Evolutionary conservation across 2,329 filamentous ascomycete species (phyloP), one percentile per base, ranked within the genome.

Genomic region (Pseudogymnoascus sp.): DNA sequence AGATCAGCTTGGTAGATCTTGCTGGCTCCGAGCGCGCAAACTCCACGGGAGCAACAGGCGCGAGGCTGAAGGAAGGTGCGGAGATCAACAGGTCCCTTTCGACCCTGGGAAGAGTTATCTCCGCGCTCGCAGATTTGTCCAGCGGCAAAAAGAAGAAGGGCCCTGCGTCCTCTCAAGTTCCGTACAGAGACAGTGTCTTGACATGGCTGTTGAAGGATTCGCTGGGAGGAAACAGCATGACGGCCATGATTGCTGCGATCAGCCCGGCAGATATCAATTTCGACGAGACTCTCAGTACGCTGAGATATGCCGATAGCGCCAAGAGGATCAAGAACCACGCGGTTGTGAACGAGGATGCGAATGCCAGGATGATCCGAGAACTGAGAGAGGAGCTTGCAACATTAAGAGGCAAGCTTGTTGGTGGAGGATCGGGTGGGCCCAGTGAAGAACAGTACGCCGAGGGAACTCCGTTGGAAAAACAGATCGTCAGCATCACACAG

Each of bases 321-420:
- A 99, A 99, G 79, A 88, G 95, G 70, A 99, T 99, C 83, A 97
- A 97, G 91, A 99, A 99, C 78, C 95, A 99, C 75, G 95, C 95
- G 63, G 95, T 99, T 60, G 90, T 99, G 75, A 99, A 99, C 79
- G 95, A 99, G 75, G 95, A 99, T 77, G 93, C 95, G 55, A 99
- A 99, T 73, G 95, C 95, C 64, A 89, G 95, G 69, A 99, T 99
- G 95, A 97, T 99, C 67, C 85, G 95, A 75, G 95, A 99, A 73
- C 80, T 99, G 66, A 99, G 99, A 74, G 95, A 99, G 75, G 95
- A 99, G 72, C 77, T 99, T 63, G 85, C 90, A 1, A 81, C 96
- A 65, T 80, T 99, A 63, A 85, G 95, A 69, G 88, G 90, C 70
- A 97, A 99, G 73, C 83, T 99, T 12, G 88, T 87, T 60, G 84